Evolutionary conservation across 345 rosid genomes (phyloP), one percentile per base, ranked within the genome.

Genomic region (Camelina hispida): DNA sequence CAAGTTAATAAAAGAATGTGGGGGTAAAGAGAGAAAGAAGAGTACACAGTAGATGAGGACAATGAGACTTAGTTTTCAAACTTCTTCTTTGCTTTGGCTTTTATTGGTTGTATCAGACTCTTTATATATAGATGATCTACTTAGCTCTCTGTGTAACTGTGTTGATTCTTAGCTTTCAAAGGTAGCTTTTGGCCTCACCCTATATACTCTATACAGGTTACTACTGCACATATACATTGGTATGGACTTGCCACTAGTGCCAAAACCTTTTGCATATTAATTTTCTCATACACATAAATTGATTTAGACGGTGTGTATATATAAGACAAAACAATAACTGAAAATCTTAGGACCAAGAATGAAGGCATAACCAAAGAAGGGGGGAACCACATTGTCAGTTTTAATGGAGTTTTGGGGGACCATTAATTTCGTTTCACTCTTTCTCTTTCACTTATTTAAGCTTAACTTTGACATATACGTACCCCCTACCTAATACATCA

Each of bases 311-410:
- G 62, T 64, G 30, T 50, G 20, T 44, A 18, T 50, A 18, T 34
- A 10, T 34, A 78, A 51, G 77, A 72, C 69, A 72, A 66, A 58
- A 42, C 68, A 66, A 66, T 60, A 71, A 78, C 81, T 66, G 73
- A 52, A 56, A 58, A 72, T 78, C 69, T 72, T 66, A 71, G 78
- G 77, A 72, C 77, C 73, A 66, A 76, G 73, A 66, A 71, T 50
- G 68, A 69, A 72, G 72, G 81, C 77, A 72, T 71, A 66, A 66
- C 73, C 67, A 65, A 65, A 71, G 61, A 40, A 70, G 66, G 32
- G 62, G 65, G 69, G 81, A 72, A 78, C 81, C 81, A 72, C 77
- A 42, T 72, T 78, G 81, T 78, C 77, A 72, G 77, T 59, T 78
- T 50, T 59, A 4, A 25, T 75, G 68, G 64, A 73, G 58, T 56